Percentiles rank a stretch among this genome's conserved stretches.
Evolutionary conservation across 768 basidiomycete genomes (phyloP).

Genomic region (Austroboletus eburneus): DNA sequence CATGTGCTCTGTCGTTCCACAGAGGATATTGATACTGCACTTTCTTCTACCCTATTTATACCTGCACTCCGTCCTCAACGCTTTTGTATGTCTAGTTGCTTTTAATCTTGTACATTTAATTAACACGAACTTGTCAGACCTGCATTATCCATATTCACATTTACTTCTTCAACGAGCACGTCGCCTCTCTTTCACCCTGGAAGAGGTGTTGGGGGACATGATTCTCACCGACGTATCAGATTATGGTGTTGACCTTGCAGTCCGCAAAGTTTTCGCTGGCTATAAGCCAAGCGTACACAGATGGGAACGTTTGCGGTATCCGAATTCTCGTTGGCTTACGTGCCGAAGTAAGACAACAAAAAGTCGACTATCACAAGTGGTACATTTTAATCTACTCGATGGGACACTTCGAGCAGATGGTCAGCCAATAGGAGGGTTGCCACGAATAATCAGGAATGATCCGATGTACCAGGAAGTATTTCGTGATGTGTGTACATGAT

Average conservation of each 20-base stretch:
- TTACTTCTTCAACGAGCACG: slow-evolving; percentile 17
- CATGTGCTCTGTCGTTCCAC: slow-evolving; percentile 6
- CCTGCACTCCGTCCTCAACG: slow-evolving; percentile 8
- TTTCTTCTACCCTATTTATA: slow-evolving; percentile 25
- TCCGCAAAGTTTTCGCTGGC: slow-evolving; percentile 2
- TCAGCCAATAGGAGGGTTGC: slow-evolving; percentile 8
- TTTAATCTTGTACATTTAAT: too few species aligned
- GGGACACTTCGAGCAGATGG: slow-evolving; percentile 20
- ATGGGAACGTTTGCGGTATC: slow-evolving; percentile 5
- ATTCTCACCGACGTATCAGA: not conserved
- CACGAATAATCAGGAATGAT: not conserved
- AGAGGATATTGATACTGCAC: slow-evolving; percentile 11
- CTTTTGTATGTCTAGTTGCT: not conserved
- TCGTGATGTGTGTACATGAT: not conserved
- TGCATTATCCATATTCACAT: not conserved
- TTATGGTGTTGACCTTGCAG: slow-evolving; percentile 13
- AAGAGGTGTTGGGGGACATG: slow-evolving; percentile 1
- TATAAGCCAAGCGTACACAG: slow-evolving; percentile 6
- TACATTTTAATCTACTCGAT: slow-evolving; percentile 10
- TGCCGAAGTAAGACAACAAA: not conserved
- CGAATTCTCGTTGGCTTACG: slow-evolving; percentile 14
- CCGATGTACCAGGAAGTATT: slow-evolving; percentile 1
- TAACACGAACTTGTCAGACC: not conserved
- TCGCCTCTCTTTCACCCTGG: slow-evolving; percentile 20
- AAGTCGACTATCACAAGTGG: not conserved